A percentile compares a stretch with the other conserved stretches of the same genome.
phyloP scores from a whole-genome alignment of 495 filamentous ascomycete genomes.

The Friedmanniomyces endolithicus region DNA sequence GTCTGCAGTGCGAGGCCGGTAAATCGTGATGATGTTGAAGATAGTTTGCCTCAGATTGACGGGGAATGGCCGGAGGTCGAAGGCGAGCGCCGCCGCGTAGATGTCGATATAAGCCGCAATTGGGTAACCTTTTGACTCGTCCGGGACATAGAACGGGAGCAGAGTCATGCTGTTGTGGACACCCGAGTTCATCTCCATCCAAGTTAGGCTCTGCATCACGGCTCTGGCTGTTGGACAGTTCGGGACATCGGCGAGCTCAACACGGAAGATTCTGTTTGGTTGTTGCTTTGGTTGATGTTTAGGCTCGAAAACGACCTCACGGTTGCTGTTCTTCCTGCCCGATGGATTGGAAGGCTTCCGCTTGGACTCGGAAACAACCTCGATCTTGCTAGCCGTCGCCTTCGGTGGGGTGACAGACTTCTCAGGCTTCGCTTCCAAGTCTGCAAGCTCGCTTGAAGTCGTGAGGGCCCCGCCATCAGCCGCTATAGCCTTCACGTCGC shows the following conservation, averaged over 20 bases:
- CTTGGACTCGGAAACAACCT: too few relatives aligned
- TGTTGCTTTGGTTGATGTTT: neutral
- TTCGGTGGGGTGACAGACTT: too few relatives aligned
- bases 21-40: neutral
- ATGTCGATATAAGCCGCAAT: neutral
- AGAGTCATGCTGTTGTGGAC: neutral
- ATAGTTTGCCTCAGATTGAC: neutral
- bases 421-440: too few relatives aligned
- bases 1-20: neutral
- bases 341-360: too few relatives aligned
- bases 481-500: too few relatives aligned
- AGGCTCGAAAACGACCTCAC: neutral
- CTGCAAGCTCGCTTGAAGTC: too few relatives aligned
- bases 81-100: neutral
- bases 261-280: neutral
- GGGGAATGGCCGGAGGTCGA: neutral
- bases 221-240: neutral
- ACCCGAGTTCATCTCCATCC: conserved; percentile 1
- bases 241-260: neutral
- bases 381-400: too few relatives aligned
- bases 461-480: too few relatives aligned
- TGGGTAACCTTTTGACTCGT: neutral
- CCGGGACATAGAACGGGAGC: neutral
- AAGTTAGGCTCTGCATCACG: neutral
- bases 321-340: too few relatives aligned